Evolutionary conservation across 768 basidiomycete genomes (phyloP), one percentile per base, ranked within the genome.

Genomic region (Mycena haematopus): DNA sequence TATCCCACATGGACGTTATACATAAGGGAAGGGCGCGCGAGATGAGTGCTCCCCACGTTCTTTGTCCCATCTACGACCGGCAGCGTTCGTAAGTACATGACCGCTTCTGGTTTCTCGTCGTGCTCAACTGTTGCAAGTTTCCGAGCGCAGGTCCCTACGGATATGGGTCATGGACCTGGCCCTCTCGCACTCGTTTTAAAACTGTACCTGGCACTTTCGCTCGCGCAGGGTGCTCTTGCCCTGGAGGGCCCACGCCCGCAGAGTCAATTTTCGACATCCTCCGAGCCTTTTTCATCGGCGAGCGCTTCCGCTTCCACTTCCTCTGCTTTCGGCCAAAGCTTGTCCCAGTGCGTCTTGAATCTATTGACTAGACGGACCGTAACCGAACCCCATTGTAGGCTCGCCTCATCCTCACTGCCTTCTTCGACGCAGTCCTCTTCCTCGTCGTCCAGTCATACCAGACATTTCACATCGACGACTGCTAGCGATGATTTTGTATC

Each of bases 121-220:
- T 0, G 10, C 22, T 47, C n/a, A 24, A 52, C 40, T 7, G 17
- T 25, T 13, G 44, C 45, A 36, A 22, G 22, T 22, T 15, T 1
- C n/a, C 27, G 31, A 17, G 31, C 55, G 29, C 50, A 44, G 36
- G 40, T 40, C 35, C 45, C n/a, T 38, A 27, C 38, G 62, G 51
- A 45, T 57, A 63, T 58, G 56, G 22, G 62, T 21, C 56, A 58
- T 56, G 56, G 62, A 38, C 56, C 29, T 33, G 52, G 35, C 45
- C 51, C 47, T 44, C 22, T 49, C 11, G 33, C 62, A 15, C 52
- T 63, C 45, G 14, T 58, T 58, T 52, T 42, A 13, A 63, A 63
- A 47, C 29, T 58, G 15, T 52, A n/a, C 31, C 11, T 57, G 50
- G 33, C 46, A 24, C 45, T 63, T n/a, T 38, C 33, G 10, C 24